Conservation (phyloP, 164 flowering plant species). For the Macadamia integrifolia region DNA sequence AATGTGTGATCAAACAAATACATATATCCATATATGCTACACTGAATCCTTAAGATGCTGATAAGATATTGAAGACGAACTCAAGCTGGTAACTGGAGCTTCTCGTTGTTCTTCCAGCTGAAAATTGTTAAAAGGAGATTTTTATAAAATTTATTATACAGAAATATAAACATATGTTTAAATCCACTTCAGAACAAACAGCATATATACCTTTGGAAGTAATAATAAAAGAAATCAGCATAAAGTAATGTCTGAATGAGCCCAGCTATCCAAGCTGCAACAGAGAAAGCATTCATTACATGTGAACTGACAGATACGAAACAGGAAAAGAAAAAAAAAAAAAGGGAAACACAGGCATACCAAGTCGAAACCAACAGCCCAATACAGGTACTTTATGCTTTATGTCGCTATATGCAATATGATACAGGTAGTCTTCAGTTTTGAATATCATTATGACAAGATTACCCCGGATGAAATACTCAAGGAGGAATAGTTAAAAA, state of each 20-base stretch:
- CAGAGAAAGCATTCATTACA: background rate
- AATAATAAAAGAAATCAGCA: slow-evolving; percentile 94
- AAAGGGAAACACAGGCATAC: background rate
- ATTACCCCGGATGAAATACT: background rate
- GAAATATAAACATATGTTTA: background rate
- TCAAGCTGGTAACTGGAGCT: slow-evolving; percentile 74
- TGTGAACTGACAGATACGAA: background rate
- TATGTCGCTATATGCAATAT: background rate
- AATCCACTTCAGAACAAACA: background rate
- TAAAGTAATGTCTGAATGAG: slow-evolving; percentile 85
- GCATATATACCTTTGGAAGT: slow-evolving; percentile 61
- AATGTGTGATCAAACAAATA: slow-evolving; percentile 4
- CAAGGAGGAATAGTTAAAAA: background rate
- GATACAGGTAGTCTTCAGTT: background rate
- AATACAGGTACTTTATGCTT: background rate
- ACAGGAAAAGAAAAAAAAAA: background rate
- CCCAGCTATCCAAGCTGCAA: slow-evolving; percentile 89
- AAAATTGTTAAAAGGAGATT: slow-evolving; percentile 6
- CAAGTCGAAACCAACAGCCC: background rate
- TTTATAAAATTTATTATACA: background rate
- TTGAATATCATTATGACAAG: background rate
- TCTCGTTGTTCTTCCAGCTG: slow-evolving; percentile 85
- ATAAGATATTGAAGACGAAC: background rate
- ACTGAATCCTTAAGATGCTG: background rate
- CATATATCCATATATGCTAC: slow-evolving; percentile 1